Evolutionary conservation across 1,139 yeast genomes (phyloP), one percentile per base, ranked within the genome.

Genomic region (Hanseniaspora uvarum): DNA sequence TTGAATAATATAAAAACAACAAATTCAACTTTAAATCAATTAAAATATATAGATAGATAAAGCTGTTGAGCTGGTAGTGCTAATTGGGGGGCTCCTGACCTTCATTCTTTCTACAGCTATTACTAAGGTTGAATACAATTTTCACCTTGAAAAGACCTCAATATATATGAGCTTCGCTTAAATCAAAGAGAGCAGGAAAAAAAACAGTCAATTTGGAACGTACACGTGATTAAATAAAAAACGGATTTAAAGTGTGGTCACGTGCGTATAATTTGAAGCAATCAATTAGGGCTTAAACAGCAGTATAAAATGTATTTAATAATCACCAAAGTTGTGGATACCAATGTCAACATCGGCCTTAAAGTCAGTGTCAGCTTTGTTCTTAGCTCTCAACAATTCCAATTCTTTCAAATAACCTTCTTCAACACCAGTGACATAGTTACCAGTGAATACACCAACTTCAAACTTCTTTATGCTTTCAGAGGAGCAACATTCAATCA

Each of bases 361-460:
- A 55, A 82, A 81, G 59, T 83, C 86, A 39, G 73, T 76, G 61
- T 76, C 66, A 57, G 74, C 78, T 65, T 83, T 87, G 69, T 88
- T 88, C 64, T 77, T 78, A 21, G 94, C 94, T 65, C 97, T 79
- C 56, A 87, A 80, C 59, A 76, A 74, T 68, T 89, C 97, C 60
- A 92, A 77, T 65, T 86, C 92, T 62, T 79, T 80, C 56, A 92
- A 69, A 68, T 92, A 89, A 54, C 79, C 78, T 63, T 85, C 83
- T 67, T 87, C 96, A 46, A 83, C 84, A 54, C 97, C 97, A 18
- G 98, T 92, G 58, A 92, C 80, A 68, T 92, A 92, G 59, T 81
- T 70, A 53, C 98, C 98, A 18, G 95, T 92, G 69, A 92, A 92
- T n/a, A 92, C 98, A 66, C 98, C 98, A 53, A 86, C 92, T 71